Evolutionary conservation across 2,329 filamentous ascomycete genomes (phyloP).

Genomic region (Aspergillus luchuensis): DNA sequence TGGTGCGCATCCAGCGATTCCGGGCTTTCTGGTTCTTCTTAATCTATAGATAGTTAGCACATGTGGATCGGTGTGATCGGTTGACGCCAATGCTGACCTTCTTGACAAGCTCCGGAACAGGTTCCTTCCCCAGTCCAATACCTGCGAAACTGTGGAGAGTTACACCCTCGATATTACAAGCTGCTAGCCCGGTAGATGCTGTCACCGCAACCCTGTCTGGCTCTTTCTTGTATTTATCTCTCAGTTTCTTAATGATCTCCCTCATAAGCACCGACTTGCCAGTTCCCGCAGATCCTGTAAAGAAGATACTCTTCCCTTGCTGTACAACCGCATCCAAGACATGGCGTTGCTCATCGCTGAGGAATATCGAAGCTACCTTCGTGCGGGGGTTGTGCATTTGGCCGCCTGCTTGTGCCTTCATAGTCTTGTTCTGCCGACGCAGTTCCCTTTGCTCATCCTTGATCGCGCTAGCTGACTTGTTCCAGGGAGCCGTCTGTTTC

Average conservation of each 20-base stretch:
- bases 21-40: slow-evolving; percentile 84
- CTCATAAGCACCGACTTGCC: slow-evolving; percentile 96
- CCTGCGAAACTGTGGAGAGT: slow-evolving; percentile 95
- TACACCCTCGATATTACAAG: slow-evolving; percentile 94
- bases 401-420: slow-evolving; percentile 46
- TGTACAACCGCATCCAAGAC: slow-evolving; percentile 82
- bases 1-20: slow-evolving; percentile 84
- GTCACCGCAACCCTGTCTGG: slow-evolving; percentile 88
- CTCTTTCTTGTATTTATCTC: slow-evolving; percentile 73
- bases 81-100: slow-evolving; percentile 54
- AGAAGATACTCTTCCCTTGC: slow-evolving; percentile 86
- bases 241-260: slow-evolving; percentile 80
- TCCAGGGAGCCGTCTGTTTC: slow-evolving; percentile 61
- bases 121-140: slow-evolving; percentile 92
- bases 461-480: slow-evolving; percentile 71
- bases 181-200: slow-evolving; percentile 91
- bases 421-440: slow-evolving; percentile 59
- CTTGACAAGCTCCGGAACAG: slow-evolving; percentile 75
- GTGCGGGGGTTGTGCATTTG: slow-evolving; percentile 38
- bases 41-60: slow-evolving; percentile 53
- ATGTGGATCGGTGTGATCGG: neutral
- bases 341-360: slow-evolving; percentile 83
- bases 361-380: slow-evolving; percentile 61
- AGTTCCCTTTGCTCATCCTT: slow-evolving; percentile 77
- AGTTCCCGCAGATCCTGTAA: slow-evolving; percentile 93